phyloP scores from a whole-genome alignment of 2,329 filamentous ascomycete genomes.

The Claviceps paspali region DNA sequence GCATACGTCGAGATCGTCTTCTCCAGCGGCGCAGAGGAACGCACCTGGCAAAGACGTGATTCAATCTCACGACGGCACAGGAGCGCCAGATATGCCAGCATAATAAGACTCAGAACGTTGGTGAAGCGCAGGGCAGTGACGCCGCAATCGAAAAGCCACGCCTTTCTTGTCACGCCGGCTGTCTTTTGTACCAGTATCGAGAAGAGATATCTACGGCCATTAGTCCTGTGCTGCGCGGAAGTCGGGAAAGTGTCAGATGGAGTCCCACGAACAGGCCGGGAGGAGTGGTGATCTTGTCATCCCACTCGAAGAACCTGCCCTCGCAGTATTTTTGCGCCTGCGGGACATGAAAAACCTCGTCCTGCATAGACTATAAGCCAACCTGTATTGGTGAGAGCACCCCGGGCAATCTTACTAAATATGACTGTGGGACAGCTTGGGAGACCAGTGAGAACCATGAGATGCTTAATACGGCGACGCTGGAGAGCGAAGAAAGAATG shows the following conservation, averaged over 20 bases:
- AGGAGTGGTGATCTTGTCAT: slow-evolving; percentile 93
- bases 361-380: slow-evolving; percentile 31
- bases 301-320: slow-evolving; percentile 64
- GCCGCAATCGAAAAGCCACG: slow-evolving; percentile 13
- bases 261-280: slow-evolving; percentile 50
- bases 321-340: slow-evolving; percentile 81
- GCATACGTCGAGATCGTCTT: slow-evolving; percentile 23
- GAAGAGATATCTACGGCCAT: slow-evolving; percentile 27
- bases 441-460: slow-evolving; percentile 13
- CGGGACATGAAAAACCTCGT: slow-evolving; percentile 78
- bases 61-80: slow-evolving; percentile 39
- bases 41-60: slow-evolving; percentile 18
- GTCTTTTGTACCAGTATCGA: slow-evolving; percentile 18
- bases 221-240: slow-evolving; percentile 1
- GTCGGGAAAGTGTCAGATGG: not conserved
- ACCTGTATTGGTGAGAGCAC: not conserved
- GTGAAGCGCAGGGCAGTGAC: slow-evolving; percentile 27
- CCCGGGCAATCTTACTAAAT: slow-evolving; percentile 26
- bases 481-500: not conserved
- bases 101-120: slow-evolving; percentile 26
- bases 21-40: slow-evolving; percentile 7
- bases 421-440: slow-evolving; percentile 32
- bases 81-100: slow-evolving; percentile 30
- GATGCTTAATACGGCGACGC: slow-evolving; percentile 9
- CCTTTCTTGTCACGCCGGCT: slow-evolving; percentile 5